A percentile compares a stretch with the other conserved stretches of the same genome.
phyloP scores from a whole-genome alignment of 495 filamentous ascomycete genomes.

The Hypomontagnella submonticulosa region DNA sequence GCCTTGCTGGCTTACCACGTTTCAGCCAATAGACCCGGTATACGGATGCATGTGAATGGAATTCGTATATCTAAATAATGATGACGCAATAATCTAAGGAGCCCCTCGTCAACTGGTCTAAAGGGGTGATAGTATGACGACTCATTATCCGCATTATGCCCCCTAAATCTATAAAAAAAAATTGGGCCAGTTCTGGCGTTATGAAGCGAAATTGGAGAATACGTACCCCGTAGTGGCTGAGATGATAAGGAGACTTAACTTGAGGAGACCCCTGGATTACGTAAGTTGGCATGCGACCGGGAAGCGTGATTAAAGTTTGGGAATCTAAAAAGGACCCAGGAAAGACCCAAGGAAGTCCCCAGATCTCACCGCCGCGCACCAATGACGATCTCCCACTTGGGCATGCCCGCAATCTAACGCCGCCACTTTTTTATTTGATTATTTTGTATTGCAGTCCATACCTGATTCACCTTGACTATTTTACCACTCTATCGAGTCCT shows the following conservation, averaged over 20 bases:
- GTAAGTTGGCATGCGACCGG: slow-evolving; percentile 12
- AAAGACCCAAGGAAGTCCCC: slow-evolving; percentile 10
- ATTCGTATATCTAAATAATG: slow-evolving; percentile 2
- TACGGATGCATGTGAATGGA: too few species aligned
- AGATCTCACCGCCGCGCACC: slow-evolving; percentile 46
- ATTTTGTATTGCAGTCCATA: slow-evolving; percentile 7
- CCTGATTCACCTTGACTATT: slow-evolving; percentile 1
- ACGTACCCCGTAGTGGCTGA: slow-evolving; percentile 14
- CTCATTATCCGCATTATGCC: slow-evolving; percentile 12
- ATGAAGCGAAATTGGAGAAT: slow-evolving; percentile 11
- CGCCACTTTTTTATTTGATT: slow-evolving; percentile 35
- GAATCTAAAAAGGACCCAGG: background rate
- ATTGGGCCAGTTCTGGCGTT: background rate
- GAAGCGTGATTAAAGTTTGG: slow-evolving; percentile 40
- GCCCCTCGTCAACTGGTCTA: slow-evolving; percentile 3
- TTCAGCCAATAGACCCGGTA: background rate
- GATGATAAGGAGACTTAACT: background rate
- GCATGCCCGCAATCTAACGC: slow-evolving; percentile 39
- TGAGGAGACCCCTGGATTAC: slow-evolving; percentile 29
- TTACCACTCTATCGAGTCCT: slow-evolving; percentile 33
- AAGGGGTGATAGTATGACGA: background rate
- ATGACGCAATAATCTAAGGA: slow-evolving; percentile 22
- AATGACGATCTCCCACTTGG: slow-evolving; percentile 41
- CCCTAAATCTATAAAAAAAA: slow-evolving; percentile 1
- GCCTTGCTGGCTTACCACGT: slow-evolving; percentile 8